Evolutionary conservation across 169 alveolate species (phyloP).

Genomic region (Theileria annulata): DNA sequence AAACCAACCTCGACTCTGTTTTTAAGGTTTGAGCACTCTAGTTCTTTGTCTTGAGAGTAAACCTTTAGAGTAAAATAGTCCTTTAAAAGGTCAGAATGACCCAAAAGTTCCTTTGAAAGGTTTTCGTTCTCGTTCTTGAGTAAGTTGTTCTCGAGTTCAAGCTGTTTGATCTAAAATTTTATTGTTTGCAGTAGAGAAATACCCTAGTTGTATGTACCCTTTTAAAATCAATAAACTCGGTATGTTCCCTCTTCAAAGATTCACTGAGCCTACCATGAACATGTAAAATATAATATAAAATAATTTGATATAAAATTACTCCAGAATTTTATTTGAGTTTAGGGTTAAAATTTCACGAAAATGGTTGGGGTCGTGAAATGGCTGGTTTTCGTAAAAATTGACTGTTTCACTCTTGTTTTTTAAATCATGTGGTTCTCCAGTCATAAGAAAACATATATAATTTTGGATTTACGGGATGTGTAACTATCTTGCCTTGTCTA

Average conservation of each 20-base stretch:
- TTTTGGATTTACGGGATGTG: conserved; percentile 16
- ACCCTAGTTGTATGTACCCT: conserved; percentile 5
- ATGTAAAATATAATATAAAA: neutral
- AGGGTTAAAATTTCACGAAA: conserved; percentile 6
- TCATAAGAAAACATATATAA: neutral
- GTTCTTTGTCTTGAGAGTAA: conserved; percentile 26
- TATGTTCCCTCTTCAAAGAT: conserved; percentile 28
- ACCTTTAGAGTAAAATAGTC: conserved; percentile 18
- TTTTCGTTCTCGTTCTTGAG: conserved; percentile 12
- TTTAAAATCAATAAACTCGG: neutral
- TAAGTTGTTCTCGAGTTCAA: conserved; percentile 12
- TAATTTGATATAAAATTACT: conserved; percentile 15
- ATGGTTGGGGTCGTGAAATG: neutral
- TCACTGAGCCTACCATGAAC: conserved; percentile 29
- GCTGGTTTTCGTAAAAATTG: neutral
- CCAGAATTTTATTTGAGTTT: conserved; percentile 26
- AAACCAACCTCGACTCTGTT: neutral
- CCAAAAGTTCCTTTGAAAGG: conserved; percentile 8
- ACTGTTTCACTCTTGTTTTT: neutral
- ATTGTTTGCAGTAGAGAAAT: neutral
- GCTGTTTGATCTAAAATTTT: conserved; percentile 3
- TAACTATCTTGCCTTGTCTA: neutral
- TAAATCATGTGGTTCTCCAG: conserved; percentile 8
- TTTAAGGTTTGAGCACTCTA: neutral
- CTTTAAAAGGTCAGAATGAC: conserved; percentile 11